Conservation (phyloP, 306 rosid genomes). For the Corylus heterophylla region DNA sequence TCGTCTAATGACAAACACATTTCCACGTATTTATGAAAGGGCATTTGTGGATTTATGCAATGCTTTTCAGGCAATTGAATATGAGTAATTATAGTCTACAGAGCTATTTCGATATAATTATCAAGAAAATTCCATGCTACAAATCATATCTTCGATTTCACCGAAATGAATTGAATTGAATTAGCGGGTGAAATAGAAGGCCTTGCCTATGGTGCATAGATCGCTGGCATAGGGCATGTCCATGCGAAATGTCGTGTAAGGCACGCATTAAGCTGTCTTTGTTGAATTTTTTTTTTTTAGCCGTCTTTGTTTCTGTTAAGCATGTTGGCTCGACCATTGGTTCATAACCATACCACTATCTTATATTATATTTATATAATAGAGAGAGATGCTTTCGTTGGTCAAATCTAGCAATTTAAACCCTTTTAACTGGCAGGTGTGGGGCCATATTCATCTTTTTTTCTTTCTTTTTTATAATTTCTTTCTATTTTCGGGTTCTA, state of each 20-base stretch:
- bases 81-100: too few relatives aligned
- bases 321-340: constrained; percentile 2
- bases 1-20: too few relatives aligned
- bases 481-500: background rate
- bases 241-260: constrained; percentile 8
- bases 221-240: too few relatives aligned
- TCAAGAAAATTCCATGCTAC: too few relatives aligned
- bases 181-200: constrained; percentile 5
- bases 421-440: background rate
- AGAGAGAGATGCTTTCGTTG: background rate
- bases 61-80: too few relatives aligned
- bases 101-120: too few relatives aligned
- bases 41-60: too few relatives aligned
- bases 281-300: background rate
- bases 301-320: background rate
- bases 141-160: too few relatives aligned
- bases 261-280: constrained; percentile 12
- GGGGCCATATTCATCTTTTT: background rate
- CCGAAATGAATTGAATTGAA: background rate
- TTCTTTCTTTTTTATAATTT: background rate
- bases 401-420: background rate
- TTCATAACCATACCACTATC: background rate
- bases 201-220: background rate
- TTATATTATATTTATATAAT: background rate
- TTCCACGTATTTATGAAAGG: too few relatives aligned